Evolutionary conservation across 2,329 filamentous ascomycete genomes (phyloP).

Genomic region (Talaromyces sp.): DNA sequence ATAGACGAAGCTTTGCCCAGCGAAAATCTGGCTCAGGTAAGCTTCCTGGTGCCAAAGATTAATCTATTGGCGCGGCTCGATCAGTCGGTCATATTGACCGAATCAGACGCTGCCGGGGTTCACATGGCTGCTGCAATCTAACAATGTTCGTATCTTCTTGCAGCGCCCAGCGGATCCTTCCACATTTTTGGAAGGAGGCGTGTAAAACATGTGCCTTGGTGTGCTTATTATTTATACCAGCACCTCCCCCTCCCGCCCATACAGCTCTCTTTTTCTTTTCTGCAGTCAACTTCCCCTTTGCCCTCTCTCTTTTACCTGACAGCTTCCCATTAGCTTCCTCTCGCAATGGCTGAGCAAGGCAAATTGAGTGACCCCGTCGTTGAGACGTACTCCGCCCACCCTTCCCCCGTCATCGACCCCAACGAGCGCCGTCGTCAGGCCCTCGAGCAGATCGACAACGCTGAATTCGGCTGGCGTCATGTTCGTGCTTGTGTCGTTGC

Average conservation of each 20-base stretch:
- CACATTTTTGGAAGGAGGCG: not conserved
- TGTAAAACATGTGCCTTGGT: not conserved
- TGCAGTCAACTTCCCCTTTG: not conserved
- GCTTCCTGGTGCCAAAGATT: not conserved
- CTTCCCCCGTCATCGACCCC: slow-evolving; percentile 51
- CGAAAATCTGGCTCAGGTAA: not conserved
- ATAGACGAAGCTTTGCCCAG: not conserved
- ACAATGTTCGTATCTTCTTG: not conserved
- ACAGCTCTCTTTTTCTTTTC: too few relatives aligned
- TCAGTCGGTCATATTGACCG: not conserved
- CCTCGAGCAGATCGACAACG: slow-evolving; percentile 76
- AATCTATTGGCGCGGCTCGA: not conserved
- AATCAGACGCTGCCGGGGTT: not conserved
- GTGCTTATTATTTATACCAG: not conserved
- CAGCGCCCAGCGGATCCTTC: not conserved
- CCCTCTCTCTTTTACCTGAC: not conserved
- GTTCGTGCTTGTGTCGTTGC: slow-evolving; percentile 72
- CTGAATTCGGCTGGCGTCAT: slow-evolving; percentile 81
- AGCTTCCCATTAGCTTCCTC: not conserved
- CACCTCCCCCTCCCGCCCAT: not conserved
- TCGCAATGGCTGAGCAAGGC: slow-evolving; percentile 11
- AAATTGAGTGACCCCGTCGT: slow-evolving; percentile 6
- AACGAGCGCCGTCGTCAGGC: slow-evolving; percentile 76
- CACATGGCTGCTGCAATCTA: not conserved
- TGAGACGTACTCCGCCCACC: slow-evolving; percentile 7